Percentiles rank a stretch among this genome's conserved stretches.
Evolutionary conservation across 768 basidiomycete genomes (phyloP).

Genomic region (Phaeotremella fagi): DNA sequence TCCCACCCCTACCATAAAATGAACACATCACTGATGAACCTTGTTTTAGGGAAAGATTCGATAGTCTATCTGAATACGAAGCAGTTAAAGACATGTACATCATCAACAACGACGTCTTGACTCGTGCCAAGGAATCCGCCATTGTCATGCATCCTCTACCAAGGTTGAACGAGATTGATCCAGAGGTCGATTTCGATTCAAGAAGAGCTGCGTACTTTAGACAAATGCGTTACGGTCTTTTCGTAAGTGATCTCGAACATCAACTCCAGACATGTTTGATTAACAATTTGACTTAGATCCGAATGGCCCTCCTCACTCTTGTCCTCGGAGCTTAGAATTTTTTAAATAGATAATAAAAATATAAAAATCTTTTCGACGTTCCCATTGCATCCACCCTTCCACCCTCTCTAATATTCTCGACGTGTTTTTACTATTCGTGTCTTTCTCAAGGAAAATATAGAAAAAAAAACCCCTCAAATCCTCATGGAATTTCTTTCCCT

Average conservation of each 20-base stretch:
- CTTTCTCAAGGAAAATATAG: background rate
- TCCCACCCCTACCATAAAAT: background rate
- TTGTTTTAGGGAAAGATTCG: conserved; percentile 64
- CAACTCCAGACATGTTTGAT: background rate
- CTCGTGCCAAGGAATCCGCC: conserved; percentile 91
- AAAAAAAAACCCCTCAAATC: too few relatives aligned
- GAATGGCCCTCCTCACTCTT: conserved; percentile 74
- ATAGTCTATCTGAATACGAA: conserved; percentile 73
- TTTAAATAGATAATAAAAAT: background rate
- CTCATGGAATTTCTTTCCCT: background rate
- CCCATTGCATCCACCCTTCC: background rate
- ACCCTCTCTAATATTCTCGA: background rate
- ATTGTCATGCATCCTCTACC: conserved; percentile 99
- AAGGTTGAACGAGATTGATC: conserved; percentile 93
- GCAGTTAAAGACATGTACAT: conserved; percentile 87
- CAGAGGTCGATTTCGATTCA: conserved; percentile 94
- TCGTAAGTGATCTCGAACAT: conserved; percentile 58
- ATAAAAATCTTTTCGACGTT: background rate
- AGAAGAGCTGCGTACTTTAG: conserved; percentile 94
- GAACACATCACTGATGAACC: background rate
- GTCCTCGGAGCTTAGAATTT: conserved; percentile 52
- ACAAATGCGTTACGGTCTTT: conserved; percentile 96
- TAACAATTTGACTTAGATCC: conserved; percentile 53
- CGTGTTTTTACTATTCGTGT: background rate
- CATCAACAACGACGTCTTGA: conserved; percentile 87